These are phyloP conservation scores for Aleurites moluccanus DNA, from an alignment of 441 rosid genomes.

Conservation along the genomic window DNA sequence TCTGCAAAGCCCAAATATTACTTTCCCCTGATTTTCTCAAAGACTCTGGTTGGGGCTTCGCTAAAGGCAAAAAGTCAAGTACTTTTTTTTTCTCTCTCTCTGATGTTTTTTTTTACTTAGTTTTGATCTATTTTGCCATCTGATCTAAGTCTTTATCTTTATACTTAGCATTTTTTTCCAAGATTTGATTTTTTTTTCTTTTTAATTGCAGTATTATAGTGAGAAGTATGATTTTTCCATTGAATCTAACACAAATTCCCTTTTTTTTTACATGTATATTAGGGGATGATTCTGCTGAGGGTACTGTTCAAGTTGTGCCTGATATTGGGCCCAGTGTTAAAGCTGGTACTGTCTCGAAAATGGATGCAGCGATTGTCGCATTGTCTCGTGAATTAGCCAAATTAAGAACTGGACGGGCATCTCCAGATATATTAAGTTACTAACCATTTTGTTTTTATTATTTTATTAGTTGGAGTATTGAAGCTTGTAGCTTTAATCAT, in stretches of 20 bases:
- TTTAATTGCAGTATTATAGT: too few relatives aligned
- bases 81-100: slow-evolving; percentile 7
- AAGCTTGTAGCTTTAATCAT: slow-evolving; percentile 13
- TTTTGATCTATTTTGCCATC: neutral
- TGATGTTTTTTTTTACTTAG: neutral
- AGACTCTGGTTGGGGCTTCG: slow-evolving; percentile 64
- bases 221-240: neutral
- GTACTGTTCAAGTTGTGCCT: slow-evolving; percentile 42
- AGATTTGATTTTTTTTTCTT: neutral
- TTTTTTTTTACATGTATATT: neutral
- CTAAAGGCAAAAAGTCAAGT: slow-evolving; percentile 80
- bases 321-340: slow-evolving; percentile 76
- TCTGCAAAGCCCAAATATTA: slow-evolving; percentile 19
- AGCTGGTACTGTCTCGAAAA: slow-evolving; percentile 60
- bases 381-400: slow-evolving; percentile 73
- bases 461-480: neutral
- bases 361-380: slow-evolving; percentile 88
- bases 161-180: neutral
- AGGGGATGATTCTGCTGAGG: slow-evolving; percentile 28
- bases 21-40: slow-evolving; percentile 36
- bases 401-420: slow-evolving; percentile 85
- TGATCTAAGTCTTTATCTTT: neutral
- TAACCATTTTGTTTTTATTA: neutral
- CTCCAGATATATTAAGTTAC: slow-evolving; percentile 71
- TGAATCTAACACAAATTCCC: slow-evolving; percentile 5